A percentile compares a stretch with the other conserved stretches of the same genome.
phyloP scores from a whole-genome alignment of 2,329 filamentous ascomycete species.

The Cadophora sp. region DNA sequence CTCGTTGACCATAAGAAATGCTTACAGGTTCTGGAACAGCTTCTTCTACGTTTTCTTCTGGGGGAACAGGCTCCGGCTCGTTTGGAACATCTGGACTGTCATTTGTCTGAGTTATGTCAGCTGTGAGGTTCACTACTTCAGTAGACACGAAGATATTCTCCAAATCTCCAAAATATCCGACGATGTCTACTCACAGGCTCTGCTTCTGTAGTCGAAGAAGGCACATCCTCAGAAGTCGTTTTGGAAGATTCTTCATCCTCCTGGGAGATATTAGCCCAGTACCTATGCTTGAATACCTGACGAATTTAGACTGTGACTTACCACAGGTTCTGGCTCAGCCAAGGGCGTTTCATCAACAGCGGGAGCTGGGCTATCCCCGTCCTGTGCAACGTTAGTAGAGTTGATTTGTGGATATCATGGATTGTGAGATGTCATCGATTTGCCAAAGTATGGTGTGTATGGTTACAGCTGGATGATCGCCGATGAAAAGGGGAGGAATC shows the following conservation, averaged over 20 bases:
- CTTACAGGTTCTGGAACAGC: neutral
- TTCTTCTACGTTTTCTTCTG: neutral
- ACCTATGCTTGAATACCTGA: neutral
- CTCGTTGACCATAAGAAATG: neutral
- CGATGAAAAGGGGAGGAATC: too few relatives aligned
- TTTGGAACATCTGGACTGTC: neutral
- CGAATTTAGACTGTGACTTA: neutral
- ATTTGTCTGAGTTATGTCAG: neutral
- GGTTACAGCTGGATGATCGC: too few relatives aligned
- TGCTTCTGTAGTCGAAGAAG: neutral
- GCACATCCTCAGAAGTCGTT: neutral
- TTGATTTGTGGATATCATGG: too few relatives aligned
- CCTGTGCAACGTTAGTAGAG: neutral
- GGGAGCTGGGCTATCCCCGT: neutral
- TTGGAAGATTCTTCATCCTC: conserved; percentile 8
- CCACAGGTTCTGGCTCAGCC: neutral
- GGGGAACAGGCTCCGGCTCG: neutral
- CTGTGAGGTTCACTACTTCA: neutral
- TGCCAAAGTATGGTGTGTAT: too few relatives aligned
- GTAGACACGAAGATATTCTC: too few relatives aligned
- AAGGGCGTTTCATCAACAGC: neutral
- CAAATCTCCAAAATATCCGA: too few relatives aligned
- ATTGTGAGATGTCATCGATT: too few relatives aligned
- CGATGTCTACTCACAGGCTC: conserved; percentile 9
- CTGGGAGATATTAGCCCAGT: neutral